phyloP scores from a whole-genome alignment of 371 early-diverging fungal species.

The Rhizomucor pusillus region DNA sequence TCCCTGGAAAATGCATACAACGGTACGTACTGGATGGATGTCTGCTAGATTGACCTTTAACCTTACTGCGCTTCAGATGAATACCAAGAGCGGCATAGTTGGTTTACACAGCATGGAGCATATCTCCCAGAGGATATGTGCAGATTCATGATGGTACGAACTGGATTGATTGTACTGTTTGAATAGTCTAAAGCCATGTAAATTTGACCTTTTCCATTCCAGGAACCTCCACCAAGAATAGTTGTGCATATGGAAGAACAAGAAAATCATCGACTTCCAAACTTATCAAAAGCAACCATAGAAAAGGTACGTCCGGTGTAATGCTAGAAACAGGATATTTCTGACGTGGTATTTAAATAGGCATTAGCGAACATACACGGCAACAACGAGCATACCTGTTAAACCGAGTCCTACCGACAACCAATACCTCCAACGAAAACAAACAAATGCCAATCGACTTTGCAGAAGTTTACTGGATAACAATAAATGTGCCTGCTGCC shows the following conservation, averaged over 20 bases:
- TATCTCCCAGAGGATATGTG: slow-evolving; percentile 46
- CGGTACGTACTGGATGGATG: slow-evolving; percentile 6
- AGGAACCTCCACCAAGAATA: slow-evolving; percentile 28
- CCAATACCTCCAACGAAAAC: too few relatives aligned
- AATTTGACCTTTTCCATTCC: not conserved
- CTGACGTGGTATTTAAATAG: not conserved
- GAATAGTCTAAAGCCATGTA: not conserved
- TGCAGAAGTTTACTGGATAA: too few relatives aligned
- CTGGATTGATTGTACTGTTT: not conserved
- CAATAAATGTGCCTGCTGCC: too few relatives aligned
- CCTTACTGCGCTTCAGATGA: slow-evolving; percentile 23
- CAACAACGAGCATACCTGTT: not conserved
- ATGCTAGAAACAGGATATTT: too few relatives aligned
- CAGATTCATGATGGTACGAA: slow-evolving; percentile 47
- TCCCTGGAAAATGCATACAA: slow-evolving; percentile 31
- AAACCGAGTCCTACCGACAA: too few relatives aligned
- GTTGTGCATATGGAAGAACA: slow-evolving; percentile 19
- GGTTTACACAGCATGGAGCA: slow-evolving; percentile 43
- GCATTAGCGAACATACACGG: slow-evolving; percentile 7
- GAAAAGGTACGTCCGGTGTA: slow-evolving; percentile 24
- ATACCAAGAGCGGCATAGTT: slow-evolving; percentile 32
- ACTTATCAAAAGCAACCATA: slow-evolving; percentile 27
- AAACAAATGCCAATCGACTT: too few relatives aligned
- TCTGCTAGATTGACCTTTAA: not conserved
- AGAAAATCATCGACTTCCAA: slow-evolving; percentile 23